phyloP scores from a whole-genome alignment of 2,329 filamentous ascomycete species.

The Xylariaceae sp. region DNA sequence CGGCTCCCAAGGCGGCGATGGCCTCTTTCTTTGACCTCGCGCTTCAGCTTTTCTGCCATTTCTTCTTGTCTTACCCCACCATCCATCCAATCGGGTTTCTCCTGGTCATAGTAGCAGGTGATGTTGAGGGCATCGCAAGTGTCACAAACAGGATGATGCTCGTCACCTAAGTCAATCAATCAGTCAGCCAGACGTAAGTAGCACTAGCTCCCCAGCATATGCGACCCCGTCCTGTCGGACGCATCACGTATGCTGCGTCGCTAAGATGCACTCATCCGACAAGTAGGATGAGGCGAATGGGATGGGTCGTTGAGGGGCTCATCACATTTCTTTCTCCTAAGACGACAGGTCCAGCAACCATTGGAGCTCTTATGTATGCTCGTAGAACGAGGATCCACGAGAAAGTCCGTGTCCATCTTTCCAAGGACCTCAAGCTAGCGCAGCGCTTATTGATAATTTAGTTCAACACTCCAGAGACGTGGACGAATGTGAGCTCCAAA shows the following conservation, averaged over 20 bases:
- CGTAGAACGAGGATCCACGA: not conserved
- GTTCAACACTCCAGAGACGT: too few species aligned
- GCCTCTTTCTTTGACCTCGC: slow-evolving; percentile 32
- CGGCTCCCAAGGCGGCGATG: slow-evolving; percentile 9
- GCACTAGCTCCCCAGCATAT: too few species aligned
- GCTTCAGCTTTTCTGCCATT: slow-evolving; percentile 41
- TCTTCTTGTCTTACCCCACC: slow-evolving; percentile 41
- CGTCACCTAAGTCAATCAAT: too few species aligned
- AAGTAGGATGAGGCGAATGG: too few species aligned
- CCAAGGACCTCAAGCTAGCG: too few species aligned
- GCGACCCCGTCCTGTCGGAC: too few species aligned
- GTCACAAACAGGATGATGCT: slow-evolving; percentile 46
- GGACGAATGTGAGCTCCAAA: too few species aligned
- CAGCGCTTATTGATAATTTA: too few species aligned
- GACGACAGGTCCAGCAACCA: slow-evolving; percentile 50
- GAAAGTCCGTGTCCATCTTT: not conserved
- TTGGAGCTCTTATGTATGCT: slow-evolving; percentile 15
- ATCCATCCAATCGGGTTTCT: slow-evolving; percentile 49
- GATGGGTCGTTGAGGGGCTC: too few species aligned
- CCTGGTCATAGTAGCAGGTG: slow-evolving; percentile 45
- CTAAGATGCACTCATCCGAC: too few species aligned
- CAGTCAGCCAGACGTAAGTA: too few species aligned
- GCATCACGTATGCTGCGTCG: too few species aligned
- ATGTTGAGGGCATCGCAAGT: slow-evolving; percentile 46
- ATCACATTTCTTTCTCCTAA: slow-evolving; percentile 52